These are phyloP conservation scores for Aristolochia contorta DNA, from an alignment of 164 flowering plant species.

Conservation along the genomic window DNA sequence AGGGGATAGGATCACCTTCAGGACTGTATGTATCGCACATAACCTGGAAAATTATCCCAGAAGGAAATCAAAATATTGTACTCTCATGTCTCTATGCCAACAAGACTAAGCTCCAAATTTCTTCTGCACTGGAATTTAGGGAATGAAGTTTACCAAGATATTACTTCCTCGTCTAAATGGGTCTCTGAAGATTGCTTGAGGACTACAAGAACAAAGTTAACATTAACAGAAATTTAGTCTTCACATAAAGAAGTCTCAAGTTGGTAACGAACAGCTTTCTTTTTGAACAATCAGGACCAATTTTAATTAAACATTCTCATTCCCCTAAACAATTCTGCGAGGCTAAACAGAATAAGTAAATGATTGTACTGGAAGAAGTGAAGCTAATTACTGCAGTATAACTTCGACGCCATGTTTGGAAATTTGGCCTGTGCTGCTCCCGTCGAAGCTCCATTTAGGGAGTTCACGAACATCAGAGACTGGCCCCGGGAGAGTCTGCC, in stretches of 20 bases:
- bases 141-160: slow-evolving; percentile 15
- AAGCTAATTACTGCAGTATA: neutral
- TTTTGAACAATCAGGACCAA: too few species aligned
- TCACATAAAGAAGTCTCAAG: too few species aligned
- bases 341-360: too few species aligned
- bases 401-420: neutral
- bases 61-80: neutral
- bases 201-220: slow-evolving; percentile 5
- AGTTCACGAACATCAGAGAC: neutral
- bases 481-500: neutral
- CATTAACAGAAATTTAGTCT: neutral
- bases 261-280: too few species aligned
- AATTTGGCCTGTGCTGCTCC: neutral
- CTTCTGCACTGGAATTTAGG: neutral
- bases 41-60: slow-evolving; percentile 21
- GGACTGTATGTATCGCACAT: slow-evolving; percentile 58
- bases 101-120: too few species aligned
- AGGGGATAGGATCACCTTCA: slow-evolving; percentile 51
- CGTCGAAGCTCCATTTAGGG: neutral
- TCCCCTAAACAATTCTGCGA: too few species aligned
- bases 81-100: neutral
- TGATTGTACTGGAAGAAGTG: neutral
- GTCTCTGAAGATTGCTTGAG: slow-evolving; percentile 24
- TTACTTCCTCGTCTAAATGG: slow-evolving; percentile 22
- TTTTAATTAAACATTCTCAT: too few species aligned